These are phyloP conservation scores for Cladosporium colombiae DNA, from an alignment of 2,329 filamentous ascomycete genomes.

Conservation along the genomic window DNA sequence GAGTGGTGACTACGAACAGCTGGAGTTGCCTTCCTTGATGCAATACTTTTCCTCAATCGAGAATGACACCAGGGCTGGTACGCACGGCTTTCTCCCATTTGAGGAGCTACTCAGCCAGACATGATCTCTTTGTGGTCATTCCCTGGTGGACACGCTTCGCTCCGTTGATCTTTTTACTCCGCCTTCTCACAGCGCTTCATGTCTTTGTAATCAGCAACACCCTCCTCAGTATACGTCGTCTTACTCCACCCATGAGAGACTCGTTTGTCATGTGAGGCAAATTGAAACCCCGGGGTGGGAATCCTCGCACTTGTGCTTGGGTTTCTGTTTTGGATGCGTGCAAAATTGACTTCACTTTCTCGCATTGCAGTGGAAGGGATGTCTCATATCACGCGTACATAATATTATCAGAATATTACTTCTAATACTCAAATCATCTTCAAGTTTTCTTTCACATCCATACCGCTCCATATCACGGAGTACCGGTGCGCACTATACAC, in stretches of 20 bases:
- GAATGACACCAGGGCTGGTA: constrained; percentile 24
- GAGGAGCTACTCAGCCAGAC: constrained; percentile 28
- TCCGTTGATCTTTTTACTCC: neutral
- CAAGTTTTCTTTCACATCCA: neutral
- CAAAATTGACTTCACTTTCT: constrained; percentile 21
- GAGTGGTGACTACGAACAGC: constrained; percentile 25
- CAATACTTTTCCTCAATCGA: constrained; percentile 26
- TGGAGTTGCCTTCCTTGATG: constrained; percentile 35
- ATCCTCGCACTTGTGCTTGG: constrained; percentile 11
- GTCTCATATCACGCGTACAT: constrained; percentile 22
- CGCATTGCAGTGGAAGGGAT: constrained; percentile 17
- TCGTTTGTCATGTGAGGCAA: constrained; percentile 39
- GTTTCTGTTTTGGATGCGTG: constrained; percentile 13
- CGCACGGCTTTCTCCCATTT: constrained; percentile 25
- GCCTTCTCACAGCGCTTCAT: neutral
- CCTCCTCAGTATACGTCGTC: constrained; percentile 40
- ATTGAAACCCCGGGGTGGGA: constrained; percentile 23
- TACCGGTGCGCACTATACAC: neutral
- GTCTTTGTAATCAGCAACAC: constrained; percentile 4
- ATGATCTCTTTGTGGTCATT: neutral
- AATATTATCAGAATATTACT: neutral
- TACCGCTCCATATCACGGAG: neutral
- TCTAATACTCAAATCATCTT: neutral
- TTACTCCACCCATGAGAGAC: constrained; percentile 33
- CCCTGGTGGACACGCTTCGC: neutral